Evolutionary conservation across 768 basidiomycete species (phyloP).

Genomic region (Podaxis mareebaensis): DNA sequence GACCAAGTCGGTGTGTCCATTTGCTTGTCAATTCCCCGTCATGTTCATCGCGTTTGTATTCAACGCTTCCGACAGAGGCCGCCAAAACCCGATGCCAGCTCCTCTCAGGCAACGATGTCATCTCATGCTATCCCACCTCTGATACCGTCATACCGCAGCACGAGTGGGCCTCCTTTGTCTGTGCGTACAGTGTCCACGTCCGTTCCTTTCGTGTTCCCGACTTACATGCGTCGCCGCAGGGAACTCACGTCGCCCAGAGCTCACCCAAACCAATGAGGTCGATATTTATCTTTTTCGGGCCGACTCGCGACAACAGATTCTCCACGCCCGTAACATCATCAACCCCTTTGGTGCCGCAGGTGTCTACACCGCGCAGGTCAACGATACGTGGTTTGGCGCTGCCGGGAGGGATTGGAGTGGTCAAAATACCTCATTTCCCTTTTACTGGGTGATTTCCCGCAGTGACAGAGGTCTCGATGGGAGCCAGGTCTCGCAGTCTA

Average conservation of each 20-base stretch:
- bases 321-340: constrained; percentile 37
- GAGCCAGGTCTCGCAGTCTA: constrained; percentile 63
- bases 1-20: constrained; percentile 30
- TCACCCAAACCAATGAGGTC: constrained; percentile 62
- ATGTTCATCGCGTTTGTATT: constrained; percentile 7
- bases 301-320: constrained; percentile 56
- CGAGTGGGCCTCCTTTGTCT: constrained; percentile 76
- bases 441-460: constrained; percentile 77
- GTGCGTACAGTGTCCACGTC: constrained; percentile 46
- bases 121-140: constrained; percentile 73
- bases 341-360: constrained; percentile 61
- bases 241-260: constrained; percentile 72
- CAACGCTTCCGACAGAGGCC: constrained; percentile 25
- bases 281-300: constrained; percentile 79
- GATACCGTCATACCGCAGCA: constrained; percentile 66
- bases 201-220: constrained; percentile 16
- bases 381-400: constrained; percentile 76
- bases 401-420: constrained; percentile 51
- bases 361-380: constrained; percentile 50
- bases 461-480: constrained; percentile 56
- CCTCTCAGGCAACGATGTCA: constrained; percentile 65
- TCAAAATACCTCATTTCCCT: constrained; percentile 62
- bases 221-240: constrained; percentile 41
- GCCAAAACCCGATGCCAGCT: constrained; percentile 54
- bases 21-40: constrained; percentile 8